A percentile compares a stretch with the other conserved stretches of the same genome.
Evolutionary conservation across 1,284 basidiomycete genomes (phyloP).

Genomic region (Boletellus dicymbophilus): DNA sequence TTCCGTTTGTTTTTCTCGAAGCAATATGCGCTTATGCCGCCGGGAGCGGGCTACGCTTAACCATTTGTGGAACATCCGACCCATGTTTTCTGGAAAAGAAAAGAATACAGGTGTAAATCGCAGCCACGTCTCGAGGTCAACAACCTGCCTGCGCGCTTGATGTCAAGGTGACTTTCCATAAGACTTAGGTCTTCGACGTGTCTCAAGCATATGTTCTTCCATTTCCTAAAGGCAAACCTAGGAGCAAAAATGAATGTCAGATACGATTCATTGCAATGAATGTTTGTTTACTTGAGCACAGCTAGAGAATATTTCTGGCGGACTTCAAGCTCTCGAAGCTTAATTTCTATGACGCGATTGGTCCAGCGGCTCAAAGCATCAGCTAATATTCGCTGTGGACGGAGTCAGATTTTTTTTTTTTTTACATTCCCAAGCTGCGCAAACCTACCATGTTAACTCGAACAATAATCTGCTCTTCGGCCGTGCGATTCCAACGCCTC

Average conservation of each 20-base stretch:
- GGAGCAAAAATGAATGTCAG: slow-evolving; percentile 6
- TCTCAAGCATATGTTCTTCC: slow-evolving; percentile 60
- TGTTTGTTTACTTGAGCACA: slow-evolving; percentile 46
- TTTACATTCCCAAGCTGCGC: not conserved
- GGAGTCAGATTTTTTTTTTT: slow-evolving; percentile 8
- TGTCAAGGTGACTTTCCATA: slow-evolving; percentile 78
- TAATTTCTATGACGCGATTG: slow-evolving; percentile 69
- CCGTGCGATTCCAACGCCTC: slow-evolving; percentile 25
- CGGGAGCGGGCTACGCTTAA: slow-evolving; percentile 55
- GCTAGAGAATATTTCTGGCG: slow-evolving; percentile 49
- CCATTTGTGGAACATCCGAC: slow-evolving; percentile 73
- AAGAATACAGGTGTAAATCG: not conserved
- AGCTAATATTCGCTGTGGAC: slow-evolving; percentile 52
- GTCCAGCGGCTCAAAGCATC: slow-evolving; percentile 61
- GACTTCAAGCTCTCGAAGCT: slow-evolving; percentile 67
- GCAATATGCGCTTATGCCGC: slow-evolving; percentile 54
- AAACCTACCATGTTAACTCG: slow-evolving; percentile 20
- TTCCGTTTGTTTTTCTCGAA: slow-evolving; percentile 65
- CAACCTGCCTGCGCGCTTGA: slow-evolving; percentile 69
- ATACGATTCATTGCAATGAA: not conserved
- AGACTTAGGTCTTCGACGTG: slow-evolving; percentile 71
- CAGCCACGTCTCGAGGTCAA: not conserved
- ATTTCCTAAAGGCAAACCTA: slow-evolving; percentile 64
- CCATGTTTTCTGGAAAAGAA: slow-evolving; percentile 54
- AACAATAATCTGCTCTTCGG: slow-evolving; percentile 27